A percentile compares a stretch with the other conserved stretches of the same genome.
Conservation (phyloP, 257 asterid genomes). For the Primulina eburnea region DNA sequence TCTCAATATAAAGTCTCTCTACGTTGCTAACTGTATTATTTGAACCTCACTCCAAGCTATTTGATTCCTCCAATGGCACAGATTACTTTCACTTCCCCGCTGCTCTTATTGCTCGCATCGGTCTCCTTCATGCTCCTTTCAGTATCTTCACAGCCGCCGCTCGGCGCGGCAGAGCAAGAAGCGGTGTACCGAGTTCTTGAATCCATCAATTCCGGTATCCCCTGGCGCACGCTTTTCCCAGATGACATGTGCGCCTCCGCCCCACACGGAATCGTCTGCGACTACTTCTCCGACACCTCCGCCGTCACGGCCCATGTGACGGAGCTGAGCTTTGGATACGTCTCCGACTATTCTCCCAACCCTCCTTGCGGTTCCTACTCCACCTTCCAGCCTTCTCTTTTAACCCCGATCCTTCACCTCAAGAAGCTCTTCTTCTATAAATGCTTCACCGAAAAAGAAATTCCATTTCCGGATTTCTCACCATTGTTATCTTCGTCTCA, state of each 20-base stretch:
- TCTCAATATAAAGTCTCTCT: slow-evolving; percentile 1
- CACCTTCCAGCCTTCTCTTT: slow-evolving; percentile 44
- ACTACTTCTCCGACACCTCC: slow-evolving; percentile 38
- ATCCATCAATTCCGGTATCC: slow-evolving; percentile 51
- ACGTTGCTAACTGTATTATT: background rate
- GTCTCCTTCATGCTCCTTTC: slow-evolving; percentile 6
- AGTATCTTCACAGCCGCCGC: slow-evolving; percentile 57
- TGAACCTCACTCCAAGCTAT: background rate
- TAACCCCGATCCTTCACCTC: slow-evolving; percentile 47
- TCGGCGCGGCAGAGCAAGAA: slow-evolving; percentile 61
- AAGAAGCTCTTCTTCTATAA: slow-evolving; percentile 66
- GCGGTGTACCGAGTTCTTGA: slow-evolving; percentile 63
- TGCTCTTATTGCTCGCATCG: slow-evolving; percentile 19
- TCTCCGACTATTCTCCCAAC: slow-evolving; percentile 74
- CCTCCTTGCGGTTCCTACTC: slow-evolving; percentile 62
- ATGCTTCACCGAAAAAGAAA: slow-evolving; percentile 49
- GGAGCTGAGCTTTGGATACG: slow-evolving; percentile 78
- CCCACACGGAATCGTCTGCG: slow-evolving; percentile 90
- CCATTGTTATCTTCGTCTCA: slow-evolving; percentile 6
- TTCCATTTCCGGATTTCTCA: slow-evolving; percentile 53
- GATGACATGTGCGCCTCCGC: slow-evolving; percentile 80
- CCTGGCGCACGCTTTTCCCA: slow-evolving; percentile 71
- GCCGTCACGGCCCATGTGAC: slow-evolving; percentile 44
- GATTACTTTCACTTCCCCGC: background rate
- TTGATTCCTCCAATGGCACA: slow-evolving; percentile 25